Evolutionary conservation across 495 filamentous ascomycete species (phyloP), one percentile per base, ranked within the genome.

Genomic region (Penicillium egyptiacum): DNA sequence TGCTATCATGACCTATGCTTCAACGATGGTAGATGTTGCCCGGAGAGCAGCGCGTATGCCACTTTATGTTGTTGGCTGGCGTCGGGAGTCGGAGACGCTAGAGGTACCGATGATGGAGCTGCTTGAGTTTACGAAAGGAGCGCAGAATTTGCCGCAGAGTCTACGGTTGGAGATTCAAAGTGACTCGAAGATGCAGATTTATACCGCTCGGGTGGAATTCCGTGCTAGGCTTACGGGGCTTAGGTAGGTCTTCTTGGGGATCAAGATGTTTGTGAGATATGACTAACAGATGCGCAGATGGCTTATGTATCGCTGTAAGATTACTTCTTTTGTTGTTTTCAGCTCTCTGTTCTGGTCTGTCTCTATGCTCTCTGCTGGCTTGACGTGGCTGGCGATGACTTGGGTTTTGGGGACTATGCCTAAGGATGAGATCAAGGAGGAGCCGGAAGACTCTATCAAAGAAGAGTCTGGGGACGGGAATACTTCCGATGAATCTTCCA

Each of bases 221-320:
- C 79, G 74, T 12, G 91, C 94, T 2, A 78, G 81, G 42, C 84
- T 97, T 56, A 75, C 77, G 20, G 94, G 92, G 0, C 63, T 97
- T 57, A 68, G 83, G 81, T 85, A 77, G 46, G 68, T 50, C n/a
- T 16, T 47, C 59, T 26, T 28, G 20, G 19, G 14, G 49, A 19
- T 23, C 19, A 28, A 37, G 50, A 7, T 35, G 19, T 16, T 17
- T 19, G n/a, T 8, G 35, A 9, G 35, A 8, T 12, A 19, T 62
- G 42, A 59, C 65, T 62, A 46, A 66, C 31, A 19, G 10, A 4
- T 17, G 31, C 2, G 46, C 50, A 81, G 88, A 55, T 92, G 89
- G 87, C 63, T 90, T 26, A 96, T 98, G 89, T 92, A 90, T 58
- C 82, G 88, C 22, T 86, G 90, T 73, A 84, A 86, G 35, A 56